Percentiles rank a stretch among this genome's conserved stretches.
These are phyloP conservation scores for Pichia scutulata DNA, from an alignment of 805 yeast genomes.

Conservation along the genomic window DNA sequence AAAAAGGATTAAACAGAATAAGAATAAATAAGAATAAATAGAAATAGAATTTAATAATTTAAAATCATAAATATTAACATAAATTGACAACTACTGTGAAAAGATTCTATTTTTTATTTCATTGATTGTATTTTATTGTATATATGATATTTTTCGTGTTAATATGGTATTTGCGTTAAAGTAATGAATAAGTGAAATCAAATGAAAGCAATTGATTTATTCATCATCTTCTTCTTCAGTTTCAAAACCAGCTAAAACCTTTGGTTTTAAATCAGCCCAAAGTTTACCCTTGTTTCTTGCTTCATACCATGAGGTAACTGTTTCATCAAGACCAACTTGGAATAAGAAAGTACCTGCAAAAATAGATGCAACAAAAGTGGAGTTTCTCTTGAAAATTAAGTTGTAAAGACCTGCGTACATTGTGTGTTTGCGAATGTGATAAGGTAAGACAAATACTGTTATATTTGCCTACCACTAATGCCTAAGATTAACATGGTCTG, in stretches of 20 bases:
- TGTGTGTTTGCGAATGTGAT: neutral
- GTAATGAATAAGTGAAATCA: neutral
- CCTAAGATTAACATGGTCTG: too few species aligned
- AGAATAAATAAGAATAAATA: neutral
- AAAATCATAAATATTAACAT: neutral
- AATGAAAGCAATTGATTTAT: constrained; percentile 15
- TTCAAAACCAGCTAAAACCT: constrained; percentile 45
- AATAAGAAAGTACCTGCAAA: constrained; percentile 81
- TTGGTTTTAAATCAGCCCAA: constrained; percentile 69
- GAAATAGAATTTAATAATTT: neutral
- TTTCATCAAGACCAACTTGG: constrained; percentile 67
- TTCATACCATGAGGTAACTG: constrained; percentile 64
- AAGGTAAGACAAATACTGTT: neutral
- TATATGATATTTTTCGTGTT: neutral
- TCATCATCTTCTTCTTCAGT: constrained; percentile 58
- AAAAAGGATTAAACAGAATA: neutral
- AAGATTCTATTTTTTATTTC: neutral
- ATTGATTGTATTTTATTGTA: neutral
- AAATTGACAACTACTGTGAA: neutral
- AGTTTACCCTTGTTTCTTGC: constrained; percentile 76
- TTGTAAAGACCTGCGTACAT: constrained; percentile 46
- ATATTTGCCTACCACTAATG: neutral
- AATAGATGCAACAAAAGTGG: constrained; percentile 75
- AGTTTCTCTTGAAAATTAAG: constrained; percentile 80
- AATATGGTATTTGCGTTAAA: neutral